Percentiles rank a stretch among this genome's conserved stretches.
These are phyloP conservation scores for Penicillium bovifimosum DNA, from an alignment of 495 filamentous ascomycete species.

Conservation along the genomic window DNA sequence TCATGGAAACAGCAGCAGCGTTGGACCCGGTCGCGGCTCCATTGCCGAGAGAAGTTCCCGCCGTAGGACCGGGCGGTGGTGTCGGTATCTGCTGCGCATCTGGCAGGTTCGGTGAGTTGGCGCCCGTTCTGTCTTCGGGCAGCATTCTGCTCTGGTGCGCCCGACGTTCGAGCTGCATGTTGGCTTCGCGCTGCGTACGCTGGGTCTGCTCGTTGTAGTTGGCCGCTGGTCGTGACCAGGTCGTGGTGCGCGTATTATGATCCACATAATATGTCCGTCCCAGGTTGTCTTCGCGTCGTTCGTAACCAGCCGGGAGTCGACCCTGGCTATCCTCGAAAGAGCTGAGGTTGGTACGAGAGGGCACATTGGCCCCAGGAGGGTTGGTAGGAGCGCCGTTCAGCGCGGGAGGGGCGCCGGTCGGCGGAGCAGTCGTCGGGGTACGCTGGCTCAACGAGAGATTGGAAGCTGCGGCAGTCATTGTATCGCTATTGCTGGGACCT, in stretches of 20 bases:
- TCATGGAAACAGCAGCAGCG: constrained; percentile 67
- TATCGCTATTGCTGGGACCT: constrained; percentile 31
- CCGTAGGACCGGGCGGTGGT: constrained; percentile 37
- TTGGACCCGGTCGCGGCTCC: constrained; percentile 40
- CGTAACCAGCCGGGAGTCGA: constrained; percentile 89
- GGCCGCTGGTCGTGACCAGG: constrained; percentile 84
- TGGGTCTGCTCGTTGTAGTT: constrained; percentile 75
- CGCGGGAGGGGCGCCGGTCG: constrained; percentile 15
- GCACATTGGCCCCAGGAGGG: constrained; percentile 39
- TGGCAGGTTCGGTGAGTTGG: constrained; percentile 78
- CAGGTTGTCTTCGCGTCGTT: constrained; percentile 90
- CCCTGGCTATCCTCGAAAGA: constrained; percentile 95
- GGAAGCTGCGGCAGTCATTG: constrained; percentile 27
- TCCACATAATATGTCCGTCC: constrained; percentile 99
- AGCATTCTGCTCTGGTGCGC: constrained; percentile 93
- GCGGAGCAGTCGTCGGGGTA: constrained; percentile 32
- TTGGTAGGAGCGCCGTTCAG: constrained; percentile 21
- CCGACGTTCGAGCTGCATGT: constrained; percentile 84
- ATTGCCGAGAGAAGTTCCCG: constrained; percentile 5
- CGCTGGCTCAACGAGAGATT: constrained; percentile 38
- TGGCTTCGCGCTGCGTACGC: constrained; percentile 72
- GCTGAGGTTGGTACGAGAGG: constrained; percentile 59
- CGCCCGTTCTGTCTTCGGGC: constrained; percentile 90
- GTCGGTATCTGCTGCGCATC: constrained; percentile 53
- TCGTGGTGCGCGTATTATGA: constrained; percentile 94